A percentile compares a stretch with the other conserved stretches of the same genome.
Conservation (phyloP, 176 grass and related monocot genomes). For the Cenchrus americanus region DNA sequence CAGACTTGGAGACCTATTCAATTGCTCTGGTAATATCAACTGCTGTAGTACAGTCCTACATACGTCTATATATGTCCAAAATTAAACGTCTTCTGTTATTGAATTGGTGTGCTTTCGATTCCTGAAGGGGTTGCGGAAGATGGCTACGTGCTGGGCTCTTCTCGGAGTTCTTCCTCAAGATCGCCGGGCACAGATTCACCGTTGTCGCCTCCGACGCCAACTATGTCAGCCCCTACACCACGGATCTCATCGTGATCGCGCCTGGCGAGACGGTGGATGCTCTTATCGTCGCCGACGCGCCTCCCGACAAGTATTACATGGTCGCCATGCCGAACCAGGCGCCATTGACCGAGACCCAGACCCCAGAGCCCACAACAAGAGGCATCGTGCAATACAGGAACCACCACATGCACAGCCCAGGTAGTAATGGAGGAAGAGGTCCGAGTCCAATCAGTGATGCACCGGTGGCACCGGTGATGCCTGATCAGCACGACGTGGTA, state of each 20-base stretch:
- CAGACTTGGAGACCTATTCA: slow-evolving; percentile 21
- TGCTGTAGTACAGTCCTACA: no score
- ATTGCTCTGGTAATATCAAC: slow-evolving; percentile 1
- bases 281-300: slow-evolving; percentile 14
- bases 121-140: not conserved
- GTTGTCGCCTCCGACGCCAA: not conserved
- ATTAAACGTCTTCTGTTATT: not conserved
- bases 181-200: not conserved
- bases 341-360: not conserved
- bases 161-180: no score
- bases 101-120: not conserved
- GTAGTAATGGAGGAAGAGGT: no score
- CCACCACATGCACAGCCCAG: no score
- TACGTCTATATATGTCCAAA: not conserved
- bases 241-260: not conserved
- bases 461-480: not conserved
- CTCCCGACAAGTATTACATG: not conserved
- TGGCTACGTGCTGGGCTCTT: not conserved
- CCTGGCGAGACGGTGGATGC: slow-evolving; percentile 17
- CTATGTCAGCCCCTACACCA: slow-evolving; percentile 9
- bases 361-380: not conserved
- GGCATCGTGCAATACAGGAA: not conserved
- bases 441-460: no score
- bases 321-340: not conserved
- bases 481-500: not conserved